Conservation (phyloP, 768 basidiomycete species). For the Boletus barrowsii region DNA sequence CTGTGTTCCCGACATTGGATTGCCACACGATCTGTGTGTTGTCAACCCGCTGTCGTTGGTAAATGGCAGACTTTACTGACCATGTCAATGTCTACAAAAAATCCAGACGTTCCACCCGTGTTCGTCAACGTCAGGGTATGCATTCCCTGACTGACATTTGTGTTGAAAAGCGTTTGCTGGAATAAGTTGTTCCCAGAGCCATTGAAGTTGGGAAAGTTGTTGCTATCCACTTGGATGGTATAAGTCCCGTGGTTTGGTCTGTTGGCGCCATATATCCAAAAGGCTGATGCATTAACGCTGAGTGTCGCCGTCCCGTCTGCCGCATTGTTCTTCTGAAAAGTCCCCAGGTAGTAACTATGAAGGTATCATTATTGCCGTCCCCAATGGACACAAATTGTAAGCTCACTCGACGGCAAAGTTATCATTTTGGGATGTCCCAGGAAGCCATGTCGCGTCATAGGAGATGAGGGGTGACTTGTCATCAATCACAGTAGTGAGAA, state of each 20-base stretch:
- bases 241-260: slow-evolving; percentile 46
- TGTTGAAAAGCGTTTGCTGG: slow-evolving; percentile 39
- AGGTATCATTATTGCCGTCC: neutral
- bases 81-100: slow-evolving; percentile 46
- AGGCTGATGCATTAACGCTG: slow-evolving; percentile 46
- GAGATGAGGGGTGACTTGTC: slow-evolving; percentile 33
- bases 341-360: slow-evolving; percentile 37
- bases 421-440: slow-evolving; percentile 20
- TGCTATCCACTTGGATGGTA: slow-evolving; percentile 41
- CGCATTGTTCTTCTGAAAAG: slow-evolving; percentile 35
- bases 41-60: neutral
- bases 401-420: slow-evolving; percentile 17
- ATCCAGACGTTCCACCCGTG: slow-evolving; percentile 31
- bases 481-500: slow-evolving; percentile 23
- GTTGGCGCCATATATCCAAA: slow-evolving; percentile 50
- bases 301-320: slow-evolving; percentile 38
- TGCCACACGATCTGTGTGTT: slow-evolving; percentile 25
- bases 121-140: slow-evolving; percentile 37
- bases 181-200: slow-evolving; percentile 33
- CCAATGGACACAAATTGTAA: neutral
- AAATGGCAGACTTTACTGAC: slow-evolving; percentile 17
- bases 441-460: slow-evolving; percentile 24
- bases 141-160: slow-evolving; percentile 28
- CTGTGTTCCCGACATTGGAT: slow-evolving; percentile 21
- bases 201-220: slow-evolving; percentile 24